phyloP scores from a whole-genome alignment of 192 early-diverging fungal genomes.

The Oehlia diaphana region DNA sequence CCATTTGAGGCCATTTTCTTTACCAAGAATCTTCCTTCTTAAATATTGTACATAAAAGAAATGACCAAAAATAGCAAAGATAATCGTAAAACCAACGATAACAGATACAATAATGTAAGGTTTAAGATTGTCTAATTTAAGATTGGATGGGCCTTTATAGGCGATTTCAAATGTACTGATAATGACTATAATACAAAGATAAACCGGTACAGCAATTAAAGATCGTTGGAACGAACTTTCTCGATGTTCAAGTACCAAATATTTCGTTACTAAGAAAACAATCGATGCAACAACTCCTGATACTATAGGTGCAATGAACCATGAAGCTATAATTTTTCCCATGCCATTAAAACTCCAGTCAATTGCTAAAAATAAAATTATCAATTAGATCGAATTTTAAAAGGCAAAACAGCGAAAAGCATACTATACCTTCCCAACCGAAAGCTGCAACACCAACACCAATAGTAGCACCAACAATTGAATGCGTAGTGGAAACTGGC shows the following conservation, averaged over 20 bases:
- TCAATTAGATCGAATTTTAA: neutral
- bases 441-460: conserved; percentile 70
- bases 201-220: conserved; percentile 59
- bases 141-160: conserved; percentile 67
- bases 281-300: conserved; percentile 58
- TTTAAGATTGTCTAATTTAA: conserved; percentile 42
- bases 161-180: conserved; percentile 71
- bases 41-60: conserved; percentile 70
- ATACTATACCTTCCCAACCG: conserved; percentile 31
- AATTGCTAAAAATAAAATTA: conserved; percentile 39
- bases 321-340: conserved; percentile 59
- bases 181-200: conserved; percentile 64
- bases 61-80: conserved; percentile 52
- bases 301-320: conserved; percentile 64
- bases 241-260: conserved; percentile 56
- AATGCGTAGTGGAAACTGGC: conserved; percentile 74
- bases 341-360: conserved; percentile 54
- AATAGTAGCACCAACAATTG: conserved; percentile 69
- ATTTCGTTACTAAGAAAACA: conserved; percentile 62
- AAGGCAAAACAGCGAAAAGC: neutral
- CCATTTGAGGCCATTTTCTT: conserved; percentile 66
- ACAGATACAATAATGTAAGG: conserved; percentile 59
- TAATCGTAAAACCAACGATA: conserved; percentile 56
- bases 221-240: conserved; percentile 52
- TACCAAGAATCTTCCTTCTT: conserved; percentile 59